phyloP scores from a whole-genome alignment of 257 asterid genomes.

The Solanum pinnatisectum region DNA sequence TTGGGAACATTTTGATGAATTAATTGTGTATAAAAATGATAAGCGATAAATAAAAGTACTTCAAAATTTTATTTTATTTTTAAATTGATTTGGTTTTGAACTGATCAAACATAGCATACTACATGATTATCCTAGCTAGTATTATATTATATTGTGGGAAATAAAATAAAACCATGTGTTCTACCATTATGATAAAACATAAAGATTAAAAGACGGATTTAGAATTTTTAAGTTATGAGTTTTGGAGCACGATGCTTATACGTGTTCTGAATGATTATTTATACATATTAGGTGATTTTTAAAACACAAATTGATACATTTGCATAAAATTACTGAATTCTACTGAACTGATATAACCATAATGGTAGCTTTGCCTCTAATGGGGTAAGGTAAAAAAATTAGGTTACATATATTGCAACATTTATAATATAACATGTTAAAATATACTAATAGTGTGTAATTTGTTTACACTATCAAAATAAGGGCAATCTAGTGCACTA shows the following conservation, averaged over 20 bases:
- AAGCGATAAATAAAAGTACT: background rate
- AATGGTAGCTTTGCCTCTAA: background rate
- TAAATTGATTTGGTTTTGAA: background rate
- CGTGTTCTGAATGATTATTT: background rate
- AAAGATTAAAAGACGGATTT: background rate
- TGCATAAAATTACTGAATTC: background rate
- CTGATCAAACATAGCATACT: background rate
- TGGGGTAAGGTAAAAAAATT: background rate
- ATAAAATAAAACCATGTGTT: background rate
- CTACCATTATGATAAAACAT: background rate
- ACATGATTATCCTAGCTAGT: background rate
- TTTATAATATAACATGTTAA: background rate
- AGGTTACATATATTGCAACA: background rate
- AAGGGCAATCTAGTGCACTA: fast-evolving
- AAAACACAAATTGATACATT: background rate
- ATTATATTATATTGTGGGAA: background rate
- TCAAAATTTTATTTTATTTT: background rate
- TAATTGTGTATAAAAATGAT: background rate
- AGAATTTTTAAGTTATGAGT: background rate
- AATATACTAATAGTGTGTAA: background rate
- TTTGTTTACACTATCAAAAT: background rate
- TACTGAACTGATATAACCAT: background rate
- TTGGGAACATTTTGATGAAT: background rate
- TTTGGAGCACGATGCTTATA: background rate
- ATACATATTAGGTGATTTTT: background rate